A percentile compares a stretch with the other conserved stretches of the same genome.
Conservation (phyloP, 2,329 filamentous ascomycete species). For the Piedraia hortae region DNA sequence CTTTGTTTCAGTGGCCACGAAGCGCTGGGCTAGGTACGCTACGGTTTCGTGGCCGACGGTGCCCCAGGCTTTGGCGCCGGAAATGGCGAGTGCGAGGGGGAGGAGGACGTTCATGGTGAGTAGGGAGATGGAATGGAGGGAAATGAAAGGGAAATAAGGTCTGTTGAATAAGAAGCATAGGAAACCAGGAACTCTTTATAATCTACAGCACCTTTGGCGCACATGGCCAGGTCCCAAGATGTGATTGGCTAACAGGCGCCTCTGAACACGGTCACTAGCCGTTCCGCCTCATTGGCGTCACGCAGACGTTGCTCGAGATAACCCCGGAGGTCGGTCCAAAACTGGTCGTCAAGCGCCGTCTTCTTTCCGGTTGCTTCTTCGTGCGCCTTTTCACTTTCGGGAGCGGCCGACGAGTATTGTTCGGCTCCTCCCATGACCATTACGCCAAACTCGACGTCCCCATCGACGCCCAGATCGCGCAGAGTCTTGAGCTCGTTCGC, state of each 20-base stretch:
- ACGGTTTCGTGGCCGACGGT: conserved; percentile 26
- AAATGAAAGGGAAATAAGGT: too few species aligned
- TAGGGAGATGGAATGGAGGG: too few species aligned
- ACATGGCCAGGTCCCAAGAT: too few species aligned
- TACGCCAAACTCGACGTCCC: conserved; percentile 45
- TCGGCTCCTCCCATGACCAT: conserved; percentile 52
- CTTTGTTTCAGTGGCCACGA: conserved; percentile 17
- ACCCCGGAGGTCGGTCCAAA: conserved; percentile 64
- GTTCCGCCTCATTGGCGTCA: conserved; percentile 36
- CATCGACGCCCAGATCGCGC: conserved; percentile 20
- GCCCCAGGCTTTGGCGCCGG: too few species aligned
- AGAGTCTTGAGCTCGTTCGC: conserved; percentile 18
- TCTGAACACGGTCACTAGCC: conserved; percentile 40
- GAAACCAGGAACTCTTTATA: too few species aligned
- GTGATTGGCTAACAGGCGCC: conserved; percentile 21
- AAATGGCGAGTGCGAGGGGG: too few species aligned
- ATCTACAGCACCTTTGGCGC: too few species aligned
- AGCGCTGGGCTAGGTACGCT: conserved; percentile 25
- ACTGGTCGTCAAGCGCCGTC: conserved; percentile 24
- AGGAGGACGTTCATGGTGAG: too few species aligned
- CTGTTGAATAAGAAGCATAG: too few species aligned
- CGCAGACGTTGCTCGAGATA: conserved; percentile 58
- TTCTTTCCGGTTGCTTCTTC: conserved; percentile 16
- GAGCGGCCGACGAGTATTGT: conserved; percentile 8
- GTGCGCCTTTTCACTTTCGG: conserved; percentile 10